Conservation (phyloP, 2,329 filamentous ascomycete species). For the Westerdykella aurantiaca region DNA sequence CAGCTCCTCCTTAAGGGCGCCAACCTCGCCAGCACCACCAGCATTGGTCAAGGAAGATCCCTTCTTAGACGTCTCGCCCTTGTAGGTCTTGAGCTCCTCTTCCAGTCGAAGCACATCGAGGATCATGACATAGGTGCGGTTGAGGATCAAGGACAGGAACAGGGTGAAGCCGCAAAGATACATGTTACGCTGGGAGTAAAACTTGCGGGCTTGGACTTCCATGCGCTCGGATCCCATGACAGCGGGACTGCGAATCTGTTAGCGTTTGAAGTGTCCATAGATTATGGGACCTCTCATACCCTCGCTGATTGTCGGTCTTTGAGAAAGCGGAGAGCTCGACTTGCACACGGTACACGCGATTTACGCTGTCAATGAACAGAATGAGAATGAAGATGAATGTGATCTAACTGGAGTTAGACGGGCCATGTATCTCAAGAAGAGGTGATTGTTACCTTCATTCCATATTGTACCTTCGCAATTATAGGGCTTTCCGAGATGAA, state of each 20-base stretch:
- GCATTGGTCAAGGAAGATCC: constrained; percentile 63
- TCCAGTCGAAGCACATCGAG: constrained; percentile 86
- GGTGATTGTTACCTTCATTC: constrained; percentile 63
- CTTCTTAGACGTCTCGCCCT: constrained; percentile 62
- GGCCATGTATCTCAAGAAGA: not conserved
- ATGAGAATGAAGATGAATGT: constrained; percentile 99
- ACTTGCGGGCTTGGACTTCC: constrained; percentile 98
- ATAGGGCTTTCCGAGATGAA: constrained; percentile 88
- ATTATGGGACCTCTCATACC: constrained; percentile 40
- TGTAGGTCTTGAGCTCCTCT: constrained; percentile 79
- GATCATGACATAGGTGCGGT: constrained; percentile 98
- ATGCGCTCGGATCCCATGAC: constrained; percentile 86
- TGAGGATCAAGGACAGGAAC: constrained; percentile 96
- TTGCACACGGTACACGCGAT: constrained; percentile 94
- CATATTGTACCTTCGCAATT: constrained; percentile 92
- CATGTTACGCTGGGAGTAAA: constrained; percentile 99
- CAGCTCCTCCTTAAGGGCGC: constrained; percentile 59
- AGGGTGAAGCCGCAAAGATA: constrained; percentile 99
- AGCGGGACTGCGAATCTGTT: constrained; percentile 47
- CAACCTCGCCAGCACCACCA: constrained; percentile 71
- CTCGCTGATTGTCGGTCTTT: constrained; percentile 52
- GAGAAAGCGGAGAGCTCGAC: constrained; percentile 71
- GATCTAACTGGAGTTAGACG: constrained; percentile 51
- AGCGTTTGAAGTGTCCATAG: constrained; percentile 6
- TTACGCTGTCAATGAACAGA: constrained; percentile 94